Base-by-base conservation (phyloP, 768 basidiomycete species). In the Mycena crocata region DNA sequence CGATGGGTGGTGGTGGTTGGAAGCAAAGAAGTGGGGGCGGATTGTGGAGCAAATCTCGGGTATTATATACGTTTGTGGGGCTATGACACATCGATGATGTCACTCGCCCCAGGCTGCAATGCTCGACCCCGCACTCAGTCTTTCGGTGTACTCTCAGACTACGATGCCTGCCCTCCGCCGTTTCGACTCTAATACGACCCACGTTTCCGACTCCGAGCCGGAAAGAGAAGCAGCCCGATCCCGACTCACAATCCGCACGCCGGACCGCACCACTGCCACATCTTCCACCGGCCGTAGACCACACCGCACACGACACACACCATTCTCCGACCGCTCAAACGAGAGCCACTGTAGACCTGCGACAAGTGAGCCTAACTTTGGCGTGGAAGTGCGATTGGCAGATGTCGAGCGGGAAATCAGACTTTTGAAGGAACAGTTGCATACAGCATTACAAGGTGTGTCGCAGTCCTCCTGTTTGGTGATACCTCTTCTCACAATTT, bases 121-220 rank as follows among this genome's bases (percentile, higher is more conserved):
- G 23, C 32, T 6, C 28, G n/a, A 32, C 49, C 49, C 34, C 31
- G 49, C 31, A 7, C 49, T 50, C 31, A n/a, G n/a, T n/a, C n/a
- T n/a, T n/a, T 50, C 31, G 31, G 21, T 21, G 2, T 10, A 52
- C 32, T 23, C 34, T 35, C 9, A 13, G 21, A 8, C 15, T 15
- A 15, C 35, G 15, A 52, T 52, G 34, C 50, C 50, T 52, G 3
- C 31, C 21, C n/a, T 57, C 42, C 28, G 55, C 21, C 55, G 55
- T 14, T 6, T 17, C 40, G 19, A 32, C 40, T 57, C 55, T 9
- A 42, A 57, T 30, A 57, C 55, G 40, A 57, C 55, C 39, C 55
- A 57, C 30, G 54, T 55, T 39, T 55, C 54, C 37, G 35, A 54
- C 35, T 54, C 52, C 35, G 39, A 55, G 54, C 39, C 39, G 23